Base-by-base conservation (phyloP, 768 basidiomycete genomes). In the Naganishia antarctica region DNA sequence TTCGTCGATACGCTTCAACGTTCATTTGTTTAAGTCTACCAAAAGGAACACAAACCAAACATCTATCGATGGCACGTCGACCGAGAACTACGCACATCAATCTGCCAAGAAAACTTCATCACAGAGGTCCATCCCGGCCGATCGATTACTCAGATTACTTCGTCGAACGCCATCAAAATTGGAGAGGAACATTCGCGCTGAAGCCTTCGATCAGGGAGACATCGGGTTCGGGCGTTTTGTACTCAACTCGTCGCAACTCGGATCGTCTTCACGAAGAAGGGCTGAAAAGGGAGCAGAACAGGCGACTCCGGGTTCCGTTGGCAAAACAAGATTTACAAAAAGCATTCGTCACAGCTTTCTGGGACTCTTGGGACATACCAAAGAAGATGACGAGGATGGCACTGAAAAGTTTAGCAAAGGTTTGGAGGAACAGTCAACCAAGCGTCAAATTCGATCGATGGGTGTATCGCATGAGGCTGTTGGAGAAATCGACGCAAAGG, bases 381-480 rank as follows among this genome's bases (percentile, higher is more conserved):
- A 26, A 26, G 53, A 26, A 4, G 53, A n/a, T 11, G 31, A 57
- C 26, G 21, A n/a, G 28, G 32, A 51, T 29, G 32, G 21, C 23
- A 25, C 37, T 15, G 34, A 13, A 6, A 41, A 16, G 21, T 34
- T 26, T 37, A 40, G 21, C 32, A 25, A 41, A 26, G 9, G 32
- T 37, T 13, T 5, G 23, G 18, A 57, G 23, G 34, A 26, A 32
- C 15, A 34, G 18, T 4, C 53, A 21, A 12, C 21, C 9, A 40
- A 57, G 8, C 53, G 53, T 25, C 53, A 57, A 9, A 57, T 57
- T 37, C 32, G 53, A 34, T 57, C 53, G 21, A 40, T 57, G 31
- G 53, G 53, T 21, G 32, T 40, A 16, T 57, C 53, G 12, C 26
- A 40, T n/a, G 53, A 57, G 40, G 23, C 37, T n/a, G 21, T 57